phyloP scores from a whole-genome alignment of 2,329 filamentous ascomycete genomes.

The Aspergillus spinulosporus region DNA sequence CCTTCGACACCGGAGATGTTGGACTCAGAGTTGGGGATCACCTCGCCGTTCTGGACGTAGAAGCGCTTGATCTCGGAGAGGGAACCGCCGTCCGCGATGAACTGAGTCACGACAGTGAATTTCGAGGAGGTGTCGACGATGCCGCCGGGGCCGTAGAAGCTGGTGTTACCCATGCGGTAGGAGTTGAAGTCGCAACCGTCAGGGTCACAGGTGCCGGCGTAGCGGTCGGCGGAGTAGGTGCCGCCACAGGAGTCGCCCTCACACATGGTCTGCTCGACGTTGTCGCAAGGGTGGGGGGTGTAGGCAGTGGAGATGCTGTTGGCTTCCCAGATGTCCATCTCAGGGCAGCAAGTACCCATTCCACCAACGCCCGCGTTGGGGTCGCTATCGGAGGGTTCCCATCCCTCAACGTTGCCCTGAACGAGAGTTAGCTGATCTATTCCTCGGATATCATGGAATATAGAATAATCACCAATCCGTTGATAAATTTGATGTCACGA shows the following conservation, averaged over 20 bases:
- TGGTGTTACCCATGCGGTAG: constrained; percentile 63
- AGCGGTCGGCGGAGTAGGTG: constrained; percentile 54
- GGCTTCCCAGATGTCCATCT: constrained; percentile 71
- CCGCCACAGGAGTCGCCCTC: constrained; percentile 54
- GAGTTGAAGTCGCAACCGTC: constrained; percentile 72
- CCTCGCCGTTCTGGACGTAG: constrained; percentile 63
- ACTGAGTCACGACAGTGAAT: constrained; percentile 68
- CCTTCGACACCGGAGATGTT: constrained; percentile 49
- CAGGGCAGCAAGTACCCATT: constrained; percentile 63
- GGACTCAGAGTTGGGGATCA: constrained; percentile 57
- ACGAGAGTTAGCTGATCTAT: constrained; percentile 10
- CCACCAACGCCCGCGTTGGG: constrained; percentile 54
- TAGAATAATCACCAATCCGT: constrained; percentile 32
- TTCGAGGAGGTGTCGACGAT: constrained; percentile 60
- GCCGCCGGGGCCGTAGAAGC: constrained; percentile 62
- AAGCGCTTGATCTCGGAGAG: constrained; percentile 63
- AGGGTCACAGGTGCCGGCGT: constrained; percentile 63
- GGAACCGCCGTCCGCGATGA: constrained; percentile 53
- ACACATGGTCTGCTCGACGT: constrained; percentile 53
- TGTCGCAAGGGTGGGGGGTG: constrained; percentile 65
- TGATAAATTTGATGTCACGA: constrained; percentile 48
- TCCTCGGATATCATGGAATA: background rate
- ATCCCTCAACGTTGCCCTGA: constrained; percentile 56
- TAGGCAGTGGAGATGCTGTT: constrained; percentile 64
- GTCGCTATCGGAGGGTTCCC: constrained; percentile 54